Evolutionary conservation across 1,284 basidiomycete genomes (phyloP).

Genomic region (Cerrena zonata): DNA sequence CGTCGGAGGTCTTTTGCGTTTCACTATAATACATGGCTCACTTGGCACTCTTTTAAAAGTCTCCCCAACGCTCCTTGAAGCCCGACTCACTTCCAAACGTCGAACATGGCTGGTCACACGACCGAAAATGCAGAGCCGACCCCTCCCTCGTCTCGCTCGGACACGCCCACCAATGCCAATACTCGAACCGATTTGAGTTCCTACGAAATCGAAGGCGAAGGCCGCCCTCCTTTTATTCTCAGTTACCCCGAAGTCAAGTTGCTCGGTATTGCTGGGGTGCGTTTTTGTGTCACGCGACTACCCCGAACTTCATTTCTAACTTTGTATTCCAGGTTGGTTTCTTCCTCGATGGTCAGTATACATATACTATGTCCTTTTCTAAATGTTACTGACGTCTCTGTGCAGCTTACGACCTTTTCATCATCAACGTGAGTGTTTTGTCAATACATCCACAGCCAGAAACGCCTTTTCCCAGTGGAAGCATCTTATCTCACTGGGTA

Average conservation of each 20-base stretch:
- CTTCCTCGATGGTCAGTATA: slow-evolving; percentile 57
- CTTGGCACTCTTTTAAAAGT: not conserved
- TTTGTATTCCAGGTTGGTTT: slow-evolving; percentile 47
- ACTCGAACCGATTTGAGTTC: slow-evolving; percentile 34
- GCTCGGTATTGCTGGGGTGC: slow-evolving; percentile 54
- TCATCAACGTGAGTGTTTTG: slow-evolving; percentile 56
- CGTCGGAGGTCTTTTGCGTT: not conserved
- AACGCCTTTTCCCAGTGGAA: not conserved
- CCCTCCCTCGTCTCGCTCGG: not conserved
- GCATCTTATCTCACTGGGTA: no score
- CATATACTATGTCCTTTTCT: not conserved
- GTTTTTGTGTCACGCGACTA: slow-evolving; percentile 15
- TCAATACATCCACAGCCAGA: no score
- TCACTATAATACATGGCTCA: not conserved
- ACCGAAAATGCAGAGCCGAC: not conserved
- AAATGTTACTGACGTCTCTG: not conserved
- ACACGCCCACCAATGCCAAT: not conserved
- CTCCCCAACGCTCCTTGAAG: not conserved
- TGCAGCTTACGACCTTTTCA: slow-evolving; percentile 69
- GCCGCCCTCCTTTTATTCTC: slow-evolving; percentile 42
- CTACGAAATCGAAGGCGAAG: slow-evolving; percentile 38
- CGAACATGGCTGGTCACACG: not conserved
- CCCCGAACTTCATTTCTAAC: not conserved
- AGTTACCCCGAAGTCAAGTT: slow-evolving; percentile 49
- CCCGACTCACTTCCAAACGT: not conserved